These are phyloP conservation scores for Beauveria bassiana DNA, from an alignment of 2,329 filamentous ascomycete genomes.

Conservation along the genomic window DNA sequence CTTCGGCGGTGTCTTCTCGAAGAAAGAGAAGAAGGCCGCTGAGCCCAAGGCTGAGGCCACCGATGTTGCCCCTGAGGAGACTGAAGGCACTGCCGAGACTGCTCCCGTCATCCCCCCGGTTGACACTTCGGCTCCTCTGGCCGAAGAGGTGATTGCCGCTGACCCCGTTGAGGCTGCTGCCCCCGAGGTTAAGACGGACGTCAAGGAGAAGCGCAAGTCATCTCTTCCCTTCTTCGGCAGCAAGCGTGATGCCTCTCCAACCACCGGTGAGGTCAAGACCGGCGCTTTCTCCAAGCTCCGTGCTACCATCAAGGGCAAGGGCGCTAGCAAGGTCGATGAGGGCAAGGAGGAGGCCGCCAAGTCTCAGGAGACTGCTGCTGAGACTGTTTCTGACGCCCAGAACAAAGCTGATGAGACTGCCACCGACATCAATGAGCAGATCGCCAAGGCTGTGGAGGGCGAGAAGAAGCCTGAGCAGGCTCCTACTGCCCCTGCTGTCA, in stretches of 20 bases:
- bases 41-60: conserved; percentile 36
- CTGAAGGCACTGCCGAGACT: conserved; percentile 38
- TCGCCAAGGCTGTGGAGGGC: conserved; percentile 18
- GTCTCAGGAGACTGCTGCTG: conserved; percentile 28
- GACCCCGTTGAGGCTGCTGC: conserved; percentile 37
- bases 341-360: conserved; percentile 23
- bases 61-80: conserved; percentile 31
- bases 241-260: conserved; percentile 61
- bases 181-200: conserved; percentile 51
- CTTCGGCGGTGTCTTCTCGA: conserved; percentile 43
- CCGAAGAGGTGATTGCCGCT: conserved; percentile 45
- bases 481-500: conserved; percentile 38
- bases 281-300: conserved; percentile 54
- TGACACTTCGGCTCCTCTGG: conserved; percentile 48
- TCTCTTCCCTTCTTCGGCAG: conserved; percentile 69
- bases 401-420: conserved; percentile 28
- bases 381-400: conserved; percentile 23
- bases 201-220: conserved; percentile 79
- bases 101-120: conserved; percentile 54
- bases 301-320: conserved; percentile 46
- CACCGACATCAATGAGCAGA: conserved; percentile 24
- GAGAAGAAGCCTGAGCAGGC: conserved; percentile 29
- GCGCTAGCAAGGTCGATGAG: conserved; percentile 33
- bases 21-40: conserved; percentile 53
- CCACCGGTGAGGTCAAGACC: conserved; percentile 46